Evolutionary conservation across 345 rosid species (phyloP), one percentile per base, ranked within the genome.

Genomic region (Melaleuca quinquenervia): DNA sequence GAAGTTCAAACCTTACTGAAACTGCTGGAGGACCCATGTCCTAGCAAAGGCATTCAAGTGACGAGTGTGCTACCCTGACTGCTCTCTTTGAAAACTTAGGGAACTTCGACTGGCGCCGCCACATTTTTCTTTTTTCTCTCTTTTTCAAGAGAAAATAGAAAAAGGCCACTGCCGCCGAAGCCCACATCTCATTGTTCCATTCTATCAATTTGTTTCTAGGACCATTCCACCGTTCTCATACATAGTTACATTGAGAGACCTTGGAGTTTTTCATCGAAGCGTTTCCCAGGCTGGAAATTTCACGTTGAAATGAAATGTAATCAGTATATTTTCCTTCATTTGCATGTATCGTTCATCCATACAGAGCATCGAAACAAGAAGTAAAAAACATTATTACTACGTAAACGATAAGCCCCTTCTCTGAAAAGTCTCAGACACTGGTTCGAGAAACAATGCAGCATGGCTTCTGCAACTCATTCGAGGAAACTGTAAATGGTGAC

Each of bases 1-100:
- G 89, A 97, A 94, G 93, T 97, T 97, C 90, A 90, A 91, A 88
- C 99, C 99, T 50, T 97, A 93, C 90, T 97, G 88, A 93, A 62
- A 13, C 21, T 7, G 50, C 48, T 36, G 26, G 26, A 36, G 48
- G 78, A 18, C 78, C 18, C 26, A 6, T 18, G 48, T 70, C 48
- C 13, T 70, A 9, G 48, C 13, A 18, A 24, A 32, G 60, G 60
- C 60, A 55, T 55, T 55, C 60, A 24, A 55, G 27, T 4, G n/a
- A 55, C 13, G 27, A 24, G 3, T 9, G 1, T 55, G 60, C n/a
- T 55, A 70, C 78, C 78, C 7, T 1, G 48, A 9, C 48, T 18
- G 26, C 78, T 70, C 26, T 32, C 78, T 70, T 36, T 20, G 44
- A 36, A 36, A 32, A 4, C 78, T 2, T 48, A 3, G 48, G 78